phyloP scores from a whole-genome alignment of 2,329 filamentous ascomycete genomes.

The Magnaporthiopsis poae region DNA sequence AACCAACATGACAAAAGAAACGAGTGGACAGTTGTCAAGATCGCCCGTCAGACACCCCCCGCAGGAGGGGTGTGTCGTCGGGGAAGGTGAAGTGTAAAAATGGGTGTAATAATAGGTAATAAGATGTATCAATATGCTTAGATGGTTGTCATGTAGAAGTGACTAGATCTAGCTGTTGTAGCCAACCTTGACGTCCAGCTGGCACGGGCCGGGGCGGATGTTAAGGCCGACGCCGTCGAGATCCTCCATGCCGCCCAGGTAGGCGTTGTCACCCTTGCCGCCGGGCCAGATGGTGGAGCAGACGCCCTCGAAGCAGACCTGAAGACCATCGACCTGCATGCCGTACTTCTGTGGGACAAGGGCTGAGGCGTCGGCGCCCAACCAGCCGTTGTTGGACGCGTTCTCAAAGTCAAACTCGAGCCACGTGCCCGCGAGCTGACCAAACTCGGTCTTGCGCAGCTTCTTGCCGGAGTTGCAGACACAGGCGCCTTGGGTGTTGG shows the following conservation, averaged over 20 bases:
- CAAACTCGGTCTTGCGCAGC: conserved; percentile 26
- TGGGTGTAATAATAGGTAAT: neutral
- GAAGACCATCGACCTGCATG: conserved; percentile 27
- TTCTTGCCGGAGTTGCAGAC: conserved; percentile 27
- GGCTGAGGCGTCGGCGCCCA: conserved; percentile 40
- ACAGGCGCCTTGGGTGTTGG: conserved; percentile 39
- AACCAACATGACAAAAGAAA: conserved; percentile 6
- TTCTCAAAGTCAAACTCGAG: conserved; percentile 40
- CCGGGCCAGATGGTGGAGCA: conserved; percentile 24
- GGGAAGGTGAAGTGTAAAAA: neutral
- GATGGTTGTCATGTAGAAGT: neutral
- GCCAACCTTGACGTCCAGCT: conserved; percentile 17
- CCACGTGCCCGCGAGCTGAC: conserved; percentile 37
- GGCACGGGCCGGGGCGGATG: conserved; percentile 16
- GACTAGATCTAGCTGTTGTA: conserved; percentile 8
- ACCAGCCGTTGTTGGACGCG: conserved; percentile 36
- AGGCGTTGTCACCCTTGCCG: conserved; percentile 24
- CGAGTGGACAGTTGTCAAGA: conserved; percentile 1
- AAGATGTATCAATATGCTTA: neutral
- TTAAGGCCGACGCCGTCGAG: conserved; percentile 27
- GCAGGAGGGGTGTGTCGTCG: neutral
- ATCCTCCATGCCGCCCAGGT: conserved; percentile 24
- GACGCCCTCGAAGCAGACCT: conserved; percentile 28
- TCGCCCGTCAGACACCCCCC: conserved; percentile 4
- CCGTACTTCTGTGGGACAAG: conserved; percentile 30